phyloP scores from a whole-genome alignment of 192 early-diverging fungal species.

The Dimargaris xerosporica region DNA sequence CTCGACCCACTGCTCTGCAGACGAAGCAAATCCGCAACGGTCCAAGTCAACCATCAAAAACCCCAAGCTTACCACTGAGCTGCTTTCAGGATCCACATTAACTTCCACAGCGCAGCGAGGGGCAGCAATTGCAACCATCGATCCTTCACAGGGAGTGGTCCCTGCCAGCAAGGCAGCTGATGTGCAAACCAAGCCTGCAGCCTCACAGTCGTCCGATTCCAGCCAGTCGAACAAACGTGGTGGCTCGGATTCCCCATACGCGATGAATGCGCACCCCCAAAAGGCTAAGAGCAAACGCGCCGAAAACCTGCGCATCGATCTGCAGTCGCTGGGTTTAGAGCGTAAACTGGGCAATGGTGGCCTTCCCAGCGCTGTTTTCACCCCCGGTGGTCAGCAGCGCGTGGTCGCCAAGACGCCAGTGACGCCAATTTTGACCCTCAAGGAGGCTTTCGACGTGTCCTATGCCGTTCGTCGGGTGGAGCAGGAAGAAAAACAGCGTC shows the following conservation, averaged over 20 bases:
- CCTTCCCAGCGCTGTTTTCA: constrained; percentile 12
- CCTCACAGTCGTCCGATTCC: neutral
- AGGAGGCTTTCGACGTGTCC: constrained; percentile 58
- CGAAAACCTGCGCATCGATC: neutral
- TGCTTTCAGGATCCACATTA: too few relatives aligned
- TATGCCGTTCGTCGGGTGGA: constrained; percentile 65
- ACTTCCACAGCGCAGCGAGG: too few relatives aligned
- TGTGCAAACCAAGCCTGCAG: neutral
- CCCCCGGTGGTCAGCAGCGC: constrained; percentile 18
- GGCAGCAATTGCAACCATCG: too few relatives aligned
- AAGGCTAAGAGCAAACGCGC: neutral
- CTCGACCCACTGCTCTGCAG: neutral
- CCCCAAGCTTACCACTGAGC: neutral
- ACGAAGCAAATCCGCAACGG: neutral
- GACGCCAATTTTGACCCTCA: constrained; percentile 46
- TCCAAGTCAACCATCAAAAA: neutral
- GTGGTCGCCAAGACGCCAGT: constrained; percentile 25
- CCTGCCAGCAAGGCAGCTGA: neutral
- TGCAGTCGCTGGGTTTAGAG: neutral
- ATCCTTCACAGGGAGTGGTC: too few relatives aligned
- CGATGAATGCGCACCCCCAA: constrained; percentile 3
- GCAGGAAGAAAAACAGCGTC: constrained; percentile 35
- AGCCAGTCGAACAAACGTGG: neutral
- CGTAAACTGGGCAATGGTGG: constrained; percentile 11
- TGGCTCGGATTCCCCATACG: constrained; percentile 8